A percentile compares a stretch with the other conserved stretches of the same genome.
phyloP scores from a whole-genome alignment of 768 basidiomycete species.

The Myochromella boudieri region DNA sequence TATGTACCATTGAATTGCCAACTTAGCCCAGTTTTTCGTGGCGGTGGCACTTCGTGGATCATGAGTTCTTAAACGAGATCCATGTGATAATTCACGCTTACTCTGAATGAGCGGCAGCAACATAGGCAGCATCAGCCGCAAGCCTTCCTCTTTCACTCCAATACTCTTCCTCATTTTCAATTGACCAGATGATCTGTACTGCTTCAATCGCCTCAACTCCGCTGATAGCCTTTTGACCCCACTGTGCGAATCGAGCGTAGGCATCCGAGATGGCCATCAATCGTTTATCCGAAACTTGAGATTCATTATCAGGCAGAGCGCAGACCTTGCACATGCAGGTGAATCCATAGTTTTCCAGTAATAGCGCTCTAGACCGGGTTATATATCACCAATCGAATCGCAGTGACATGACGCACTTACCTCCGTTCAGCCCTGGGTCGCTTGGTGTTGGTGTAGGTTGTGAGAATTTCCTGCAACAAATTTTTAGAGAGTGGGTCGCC shows the following conservation, averaged over 20 bases:
- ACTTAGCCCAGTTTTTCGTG: conserved; percentile 47
- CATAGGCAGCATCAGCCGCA: conserved; percentile 58
- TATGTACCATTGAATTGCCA: conserved; percentile 53
- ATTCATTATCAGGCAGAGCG: conserved; percentile 47
- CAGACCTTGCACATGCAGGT: conserved; percentile 59
- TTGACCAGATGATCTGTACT: conserved; percentile 51
- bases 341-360: conserved; percentile 55
- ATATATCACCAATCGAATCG: not conserved
- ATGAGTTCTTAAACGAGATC: not conserved
- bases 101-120: conserved; percentile 66
- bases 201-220: conserved; percentile 50
- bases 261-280: conserved; percentile 44
- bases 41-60: conserved; percentile 37
- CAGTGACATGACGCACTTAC: conserved; percentile 26
- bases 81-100: conserved; percentile 31
- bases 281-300: conserved; percentile 50
- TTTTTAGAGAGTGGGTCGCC: conserved; percentile 1
- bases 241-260: conserved; percentile 45
- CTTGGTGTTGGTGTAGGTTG: conserved; percentile 61
- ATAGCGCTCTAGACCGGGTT: conserved; percentile 39
- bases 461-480: conserved; percentile 53
- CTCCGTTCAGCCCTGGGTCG: conserved; percentile 51
- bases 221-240: conserved; percentile 44
- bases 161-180: conserved; percentile 64
- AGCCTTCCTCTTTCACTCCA: conserved; percentile 64